Conservation (phyloP, 2,329 filamentous ascomycete genomes). For the Ramularia endophylla region DNA sequence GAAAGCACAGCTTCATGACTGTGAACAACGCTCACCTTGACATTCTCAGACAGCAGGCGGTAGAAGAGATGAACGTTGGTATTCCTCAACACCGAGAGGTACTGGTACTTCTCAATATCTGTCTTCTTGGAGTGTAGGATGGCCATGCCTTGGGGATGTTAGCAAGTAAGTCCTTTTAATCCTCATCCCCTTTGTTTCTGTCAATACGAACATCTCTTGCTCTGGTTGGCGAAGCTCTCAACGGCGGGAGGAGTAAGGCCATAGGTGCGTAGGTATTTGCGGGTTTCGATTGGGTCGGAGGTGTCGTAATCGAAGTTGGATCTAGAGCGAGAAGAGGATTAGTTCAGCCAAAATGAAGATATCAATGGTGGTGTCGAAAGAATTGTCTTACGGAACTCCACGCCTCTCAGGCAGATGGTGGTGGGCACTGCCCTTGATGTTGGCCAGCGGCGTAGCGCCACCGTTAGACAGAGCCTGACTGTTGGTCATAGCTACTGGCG, state of each 20-base stretch:
- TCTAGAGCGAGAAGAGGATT: slow-evolving; percentile 2
- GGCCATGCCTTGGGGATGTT: slow-evolving; percentile 56
- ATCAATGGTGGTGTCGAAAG: slow-evolving; percentile 4
- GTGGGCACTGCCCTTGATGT: slow-evolving; percentile 30
- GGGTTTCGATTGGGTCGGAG: slow-evolving; percentile 43
- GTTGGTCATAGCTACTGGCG: slow-evolving; percentile 5
- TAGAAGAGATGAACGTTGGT: slow-evolving; percentile 79
- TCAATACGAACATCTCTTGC: slow-evolving; percentile 41
- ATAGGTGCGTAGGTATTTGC: slow-evolving; percentile 47
- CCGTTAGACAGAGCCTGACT: slow-evolving; percentile 13
- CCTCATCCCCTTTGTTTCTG: not conserved
- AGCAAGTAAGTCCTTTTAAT: slow-evolving; percentile 1
- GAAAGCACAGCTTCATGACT: not conserved
- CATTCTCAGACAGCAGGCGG: slow-evolving; percentile 70
- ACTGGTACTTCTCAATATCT: slow-evolving; percentile 75
- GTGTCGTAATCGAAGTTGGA: slow-evolving; percentile 42
- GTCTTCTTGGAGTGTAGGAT: slow-evolving; percentile 66
- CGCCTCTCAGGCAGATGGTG: slow-evolving; percentile 30
- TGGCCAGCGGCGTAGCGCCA: slow-evolving; percentile 24
- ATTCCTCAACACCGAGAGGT: slow-evolving; percentile 68
- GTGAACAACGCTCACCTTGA: slow-evolving; percentile 43
- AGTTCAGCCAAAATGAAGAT: slow-evolving; percentile 6
- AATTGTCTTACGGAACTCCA: slow-evolving; percentile 16
- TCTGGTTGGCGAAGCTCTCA: slow-evolving; percentile 46
- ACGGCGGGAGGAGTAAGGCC: slow-evolving; percentile 47